These are phyloP conservation scores for Phoma sp. DNA, from an alignment of 2,329 filamentous ascomycete genomes.

Conservation along the genomic window DNA sequence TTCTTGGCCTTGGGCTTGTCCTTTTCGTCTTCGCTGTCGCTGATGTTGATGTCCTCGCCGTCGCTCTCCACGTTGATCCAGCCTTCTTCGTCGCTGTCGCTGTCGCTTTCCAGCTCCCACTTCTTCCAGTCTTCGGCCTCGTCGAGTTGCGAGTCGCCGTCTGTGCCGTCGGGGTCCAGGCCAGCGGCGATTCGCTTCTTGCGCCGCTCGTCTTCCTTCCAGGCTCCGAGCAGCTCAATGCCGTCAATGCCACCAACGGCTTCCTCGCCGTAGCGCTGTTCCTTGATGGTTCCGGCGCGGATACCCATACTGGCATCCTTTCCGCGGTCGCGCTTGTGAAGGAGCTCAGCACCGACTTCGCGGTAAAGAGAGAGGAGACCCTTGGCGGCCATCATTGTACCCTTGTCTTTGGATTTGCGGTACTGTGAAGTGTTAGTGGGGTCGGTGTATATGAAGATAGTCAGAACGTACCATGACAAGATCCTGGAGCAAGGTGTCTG, in stretches of 20 bases:
- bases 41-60: constrained; percentile 74
- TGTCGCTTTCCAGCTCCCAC: constrained; percentile 67
- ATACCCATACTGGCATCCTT: constrained; percentile 88
- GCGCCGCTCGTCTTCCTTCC: constrained; percentile 88
- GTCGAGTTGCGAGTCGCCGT: constrained; percentile 66
- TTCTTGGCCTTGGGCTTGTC: constrained; percentile 63
- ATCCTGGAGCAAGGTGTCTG: constrained; percentile 92
- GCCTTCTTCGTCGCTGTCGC: constrained; percentile 73
- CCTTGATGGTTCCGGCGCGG: constrained; percentile 74
- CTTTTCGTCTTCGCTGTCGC: constrained; percentile 73
- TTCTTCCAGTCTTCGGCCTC: constrained; percentile 63
- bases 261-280: constrained; percentile 83
- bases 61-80: constrained; percentile 93
- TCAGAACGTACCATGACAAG: constrained; percentile 68
- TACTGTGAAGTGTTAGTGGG: constrained; percentile 57
- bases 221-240: constrained; percentile 86
- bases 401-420: constrained; percentile 96
- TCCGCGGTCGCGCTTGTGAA: constrained; percentile 88
- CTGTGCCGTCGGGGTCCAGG: constrained; percentile 65
- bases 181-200: constrained; percentile 74
- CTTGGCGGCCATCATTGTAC: constrained; percentile 98
- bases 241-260: constrained; percentile 87
- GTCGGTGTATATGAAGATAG: neutral
- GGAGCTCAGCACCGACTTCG: constrained; percentile 86
- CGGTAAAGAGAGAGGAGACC: constrained; percentile 89